phyloP scores from a whole-genome alignment of 148 eudicot genomes.

The Oxyria digyna region DNA sequence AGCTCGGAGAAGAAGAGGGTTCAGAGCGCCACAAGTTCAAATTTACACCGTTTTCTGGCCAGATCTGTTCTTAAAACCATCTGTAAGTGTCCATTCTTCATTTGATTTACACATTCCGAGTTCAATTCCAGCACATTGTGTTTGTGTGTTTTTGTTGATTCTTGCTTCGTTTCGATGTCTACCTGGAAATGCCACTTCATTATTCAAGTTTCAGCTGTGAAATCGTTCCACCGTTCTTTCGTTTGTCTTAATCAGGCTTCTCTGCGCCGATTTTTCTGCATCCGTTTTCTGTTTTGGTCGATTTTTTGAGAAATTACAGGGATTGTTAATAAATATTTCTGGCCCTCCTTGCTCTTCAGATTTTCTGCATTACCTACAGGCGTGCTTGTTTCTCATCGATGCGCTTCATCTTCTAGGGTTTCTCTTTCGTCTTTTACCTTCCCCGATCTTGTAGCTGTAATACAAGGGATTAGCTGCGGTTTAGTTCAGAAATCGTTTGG shows the following conservation, averaged over 20 bases:
- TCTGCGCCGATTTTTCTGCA: not conserved
- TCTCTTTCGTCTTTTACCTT: not conserved
- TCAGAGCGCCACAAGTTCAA: not conserved
- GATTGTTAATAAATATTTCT: not conserved
- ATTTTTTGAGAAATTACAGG: not conserved
- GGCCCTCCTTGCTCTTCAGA: not conserved
- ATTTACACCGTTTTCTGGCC: not conserved
- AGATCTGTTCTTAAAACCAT: not conserved
- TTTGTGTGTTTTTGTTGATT: not conserved
- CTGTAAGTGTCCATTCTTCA: not conserved
- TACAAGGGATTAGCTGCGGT: not conserved
- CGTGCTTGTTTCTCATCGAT: not conserved
- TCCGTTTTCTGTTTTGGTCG: not conserved
- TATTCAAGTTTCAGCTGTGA: not conserved
- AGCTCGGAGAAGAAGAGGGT: not conserved
- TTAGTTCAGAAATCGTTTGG: not conserved
- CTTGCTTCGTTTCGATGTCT: not conserved
- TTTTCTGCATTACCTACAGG: not conserved
- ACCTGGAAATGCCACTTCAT: not conserved
- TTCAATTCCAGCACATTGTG: not conserved
- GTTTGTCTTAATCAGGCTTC: not conserved
- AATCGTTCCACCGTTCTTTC: not conserved
- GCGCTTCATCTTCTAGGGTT: not conserved
- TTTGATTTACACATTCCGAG: not conserved
- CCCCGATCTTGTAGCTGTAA: not conserved